Evolutionary conservation across 495 filamentous ascomycete genomes (phyloP), one percentile per base, ranked within the genome.

Genomic region (Neurospora sp.): DNA sequence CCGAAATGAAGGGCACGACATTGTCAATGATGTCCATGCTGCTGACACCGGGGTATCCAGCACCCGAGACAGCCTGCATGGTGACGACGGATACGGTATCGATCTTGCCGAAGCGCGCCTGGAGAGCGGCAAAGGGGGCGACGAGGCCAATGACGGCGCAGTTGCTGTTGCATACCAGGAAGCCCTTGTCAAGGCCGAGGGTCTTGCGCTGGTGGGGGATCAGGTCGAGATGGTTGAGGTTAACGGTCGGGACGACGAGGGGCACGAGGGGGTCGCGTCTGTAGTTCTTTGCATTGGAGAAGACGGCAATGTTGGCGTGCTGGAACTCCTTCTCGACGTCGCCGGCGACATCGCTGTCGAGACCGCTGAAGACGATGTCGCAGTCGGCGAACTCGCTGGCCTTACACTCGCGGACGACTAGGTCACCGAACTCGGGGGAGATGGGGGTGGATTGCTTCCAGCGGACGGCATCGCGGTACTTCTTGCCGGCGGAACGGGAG

Each of bases 241-340:
- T 96, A 74, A 95, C 92, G 20, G 91, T 94, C 3, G 93, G 93
- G 40, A 96, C 92, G 70, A 96, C 89, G 74, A 96, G 87, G 4
- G 93, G 93, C n/a, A 94, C 91, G 42, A 91, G 84, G 20, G 92
- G 92, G 80, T 94, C 88, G 78, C 90, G 90, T 77, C 93, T 91
- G 85, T 93, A 91, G 87, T 95, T 95, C 85, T 96, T 96, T 7
- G 93, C 92, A 77, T 95, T 96, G 71, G 92, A 94, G 83, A 96
- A 96, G 75, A 95, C 91, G 74, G 89, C 88, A 38, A 94, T 87
- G 79, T 93, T 88, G 27, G 90, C 89, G 76, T 90, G 89, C 78
- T 94, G 86, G 82, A 96, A 95, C 76, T 89, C 89, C 86, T 89
- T 90, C 81, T 96, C 93, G 76, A 93, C 89, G 38, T 94, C 90